Evolutionary conservation across 345 rosid genomes (phyloP).

Genomic region (Linum usitatissimum): DNA sequence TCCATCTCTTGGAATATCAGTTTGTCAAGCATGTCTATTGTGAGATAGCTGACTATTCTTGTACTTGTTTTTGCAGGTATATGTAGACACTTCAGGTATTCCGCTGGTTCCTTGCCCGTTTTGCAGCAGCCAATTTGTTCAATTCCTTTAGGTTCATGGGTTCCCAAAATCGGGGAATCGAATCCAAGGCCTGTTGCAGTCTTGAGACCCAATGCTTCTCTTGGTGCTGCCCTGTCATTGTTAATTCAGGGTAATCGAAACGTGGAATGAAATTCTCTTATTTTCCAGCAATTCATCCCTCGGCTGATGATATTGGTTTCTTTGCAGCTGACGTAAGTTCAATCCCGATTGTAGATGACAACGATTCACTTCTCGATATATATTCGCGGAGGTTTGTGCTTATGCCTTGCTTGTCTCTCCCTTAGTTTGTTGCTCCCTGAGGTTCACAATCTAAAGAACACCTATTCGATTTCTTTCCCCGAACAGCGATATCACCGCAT

Average conservation of each 20-base stretch:
- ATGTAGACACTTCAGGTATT: constrained; percentile 86
- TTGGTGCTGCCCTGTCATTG: constrained; percentile 59
- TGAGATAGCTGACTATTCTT: neutral
- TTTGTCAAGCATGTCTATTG: neutral
- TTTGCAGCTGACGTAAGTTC: constrained; percentile 86
- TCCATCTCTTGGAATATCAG: neutral
- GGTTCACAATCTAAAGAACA: neutral
- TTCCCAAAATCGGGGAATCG: constrained; percentile 77
- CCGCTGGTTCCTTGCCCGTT: constrained; percentile 75
- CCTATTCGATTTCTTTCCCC: neutral
- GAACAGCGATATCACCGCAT: constrained; percentile 71
- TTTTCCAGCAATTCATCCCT: neutral
- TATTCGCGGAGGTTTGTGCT: constrained; percentile 59
- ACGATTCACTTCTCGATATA: constrained; percentile 69
- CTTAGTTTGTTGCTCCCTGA: neutral
- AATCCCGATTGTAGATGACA: constrained; percentile 77
- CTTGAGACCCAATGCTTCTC: constrained; percentile 62
- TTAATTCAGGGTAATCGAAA: constrained; percentile 54
- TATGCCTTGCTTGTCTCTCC: neutral
- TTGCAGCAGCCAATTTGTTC: constrained; percentile 80
- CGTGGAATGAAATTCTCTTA: too few relatives aligned
- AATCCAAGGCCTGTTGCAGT: constrained; percentile 49
- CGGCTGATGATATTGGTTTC: constrained; percentile 10
- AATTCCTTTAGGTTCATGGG: constrained; percentile 84
- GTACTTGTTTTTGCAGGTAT: constrained; percentile 44